Conservation (phyloP, 2,329 filamentous ascomycete species). For the Rugonectria rugulosa region DNA sequence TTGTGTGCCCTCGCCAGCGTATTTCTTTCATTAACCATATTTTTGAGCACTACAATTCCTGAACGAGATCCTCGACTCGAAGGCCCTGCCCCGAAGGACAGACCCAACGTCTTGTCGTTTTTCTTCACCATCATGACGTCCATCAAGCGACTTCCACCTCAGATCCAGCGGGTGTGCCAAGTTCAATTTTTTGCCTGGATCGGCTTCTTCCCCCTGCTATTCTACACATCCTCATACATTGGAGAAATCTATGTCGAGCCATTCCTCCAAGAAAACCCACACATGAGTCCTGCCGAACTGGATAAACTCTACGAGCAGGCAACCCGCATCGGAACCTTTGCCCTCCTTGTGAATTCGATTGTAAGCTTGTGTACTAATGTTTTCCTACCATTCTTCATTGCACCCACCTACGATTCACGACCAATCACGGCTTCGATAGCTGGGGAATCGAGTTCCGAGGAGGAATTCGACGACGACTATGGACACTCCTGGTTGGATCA, state of each 20-base stretch:
- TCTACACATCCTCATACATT: conserved; percentile 94
- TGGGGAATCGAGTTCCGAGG: conserved; percentile 41
- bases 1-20: conserved; percentile 86
- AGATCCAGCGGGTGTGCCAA: conserved; percentile 82
- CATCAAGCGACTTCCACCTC: conserved; percentile 79
- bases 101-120: conserved; percentile 76
- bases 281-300: conserved; percentile 79
- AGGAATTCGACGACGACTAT: conserved; percentile 44
- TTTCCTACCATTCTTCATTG: conserved; percentile 83
- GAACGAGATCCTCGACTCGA: conserved; percentile 85
- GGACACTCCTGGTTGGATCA: conserved; percentile 60
- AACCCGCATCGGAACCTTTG: conserved; percentile 87
- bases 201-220: conserved; percentile 94
- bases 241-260: conserved; percentile 92
- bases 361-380: conserved; percentile 85
- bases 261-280: conserved; percentile 76
- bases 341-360: conserved; percentile 86
- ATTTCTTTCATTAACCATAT: conserved; percentile 72
- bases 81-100: conserved; percentile 64
- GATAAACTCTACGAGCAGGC: conserved; percentile 83
- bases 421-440: conserved; percentile 42
- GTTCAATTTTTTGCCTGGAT: conserved; percentile 91
- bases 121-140: conserved; percentile 81
- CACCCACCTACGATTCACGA: conserved; percentile 74
- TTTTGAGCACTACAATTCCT: conserved; percentile 74